These are phyloP conservation scores for Hemisphaericaspora lyxosophila DNA, from an alignment of 1,139 yeast genomes.

Conservation along the genomic window DNA sequence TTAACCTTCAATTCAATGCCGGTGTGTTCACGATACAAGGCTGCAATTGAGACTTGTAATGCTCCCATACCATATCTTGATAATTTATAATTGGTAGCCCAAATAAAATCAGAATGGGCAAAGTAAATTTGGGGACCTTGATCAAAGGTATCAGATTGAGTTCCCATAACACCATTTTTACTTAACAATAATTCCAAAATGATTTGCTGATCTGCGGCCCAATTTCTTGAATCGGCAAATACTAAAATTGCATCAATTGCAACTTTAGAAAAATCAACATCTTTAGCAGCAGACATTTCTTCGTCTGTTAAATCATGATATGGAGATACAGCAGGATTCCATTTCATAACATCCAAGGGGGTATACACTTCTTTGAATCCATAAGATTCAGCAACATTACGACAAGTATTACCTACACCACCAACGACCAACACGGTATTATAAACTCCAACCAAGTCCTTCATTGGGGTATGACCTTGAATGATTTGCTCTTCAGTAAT, in stretches of 20 bases:
- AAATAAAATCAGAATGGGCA: constrained; percentile 85
- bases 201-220: constrained; percentile 91
- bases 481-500: constrained; percentile 76
- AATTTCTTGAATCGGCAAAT: constrained; percentile 80
- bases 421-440: constrained; percentile 80
- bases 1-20: constrained; percentile 75
- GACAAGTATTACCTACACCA: constrained; percentile 80
- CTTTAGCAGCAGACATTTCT: constrained; percentile 54
- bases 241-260: constrained; percentile 71
- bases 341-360: constrained; percentile 76
- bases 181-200: constrained; percentile 74
- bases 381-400: constrained; percentile 73
- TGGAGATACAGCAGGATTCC: constrained; percentile 85
- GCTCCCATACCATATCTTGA: constrained; percentile 92
- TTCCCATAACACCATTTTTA: constrained; percentile 80
- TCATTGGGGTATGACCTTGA: constrained; percentile 91
- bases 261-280: constrained; percentile 63
- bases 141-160: constrained; percentile 62
- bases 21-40: constrained; percentile 75
- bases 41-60: constrained; percentile 79
- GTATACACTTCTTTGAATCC: constrained; percentile 76
- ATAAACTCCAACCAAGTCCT: constrained; percentile 64
- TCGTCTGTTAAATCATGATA: constrained; percentile 75
- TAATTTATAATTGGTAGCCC: constrained; percentile 83
- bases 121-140: constrained; percentile 82